phyloP scores from a whole-genome alignment of 176 grass and related monocot species.

The bread wheat (Triticum aestivum) region DNA sequence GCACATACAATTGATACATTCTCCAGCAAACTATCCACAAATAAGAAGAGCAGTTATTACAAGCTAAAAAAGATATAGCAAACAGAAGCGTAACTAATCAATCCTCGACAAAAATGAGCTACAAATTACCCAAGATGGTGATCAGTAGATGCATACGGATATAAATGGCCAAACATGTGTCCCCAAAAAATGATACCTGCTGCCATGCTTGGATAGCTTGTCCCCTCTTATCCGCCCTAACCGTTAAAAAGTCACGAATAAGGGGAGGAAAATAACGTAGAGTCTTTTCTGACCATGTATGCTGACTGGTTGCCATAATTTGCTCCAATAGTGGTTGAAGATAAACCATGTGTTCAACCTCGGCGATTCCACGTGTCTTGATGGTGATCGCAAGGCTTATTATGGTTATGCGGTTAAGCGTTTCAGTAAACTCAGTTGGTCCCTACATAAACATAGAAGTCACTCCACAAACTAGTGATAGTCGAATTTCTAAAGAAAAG shows the following conservation, averaged over 20 bases:
- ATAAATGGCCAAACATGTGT: constrained; percentile 7
- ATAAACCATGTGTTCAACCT: constrained; percentile 96
- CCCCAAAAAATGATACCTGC: constrained; percentile 50
- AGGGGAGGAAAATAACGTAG: constrained; percentile 75
- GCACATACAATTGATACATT: neutral
- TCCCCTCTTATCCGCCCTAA: constrained; percentile 82
- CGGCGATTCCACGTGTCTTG: constrained; percentile 94
- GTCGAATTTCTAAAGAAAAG: constrained; percentile 15
- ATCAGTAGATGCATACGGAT: constrained; percentile 7
- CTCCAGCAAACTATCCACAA: neutral
- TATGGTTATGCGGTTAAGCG: constrained; percentile 98
- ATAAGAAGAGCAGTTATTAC: neutral
- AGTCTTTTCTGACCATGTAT: constrained; percentile 97
- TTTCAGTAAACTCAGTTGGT: constrained; percentile 98
- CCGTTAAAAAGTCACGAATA: constrained; percentile 80
- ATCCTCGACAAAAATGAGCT: neutral
- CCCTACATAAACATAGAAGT: constrained; percentile 49
- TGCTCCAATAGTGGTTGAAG: constrained; percentile 92
- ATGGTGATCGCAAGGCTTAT: constrained; percentile 99
- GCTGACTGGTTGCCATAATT: constrained; percentile 97
- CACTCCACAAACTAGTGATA: neutral
- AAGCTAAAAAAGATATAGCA: neutral
- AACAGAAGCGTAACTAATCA: neutral
- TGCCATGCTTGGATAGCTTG: constrained; percentile 95
- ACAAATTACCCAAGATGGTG: neutral